Evolutionary conservation across 225 moss, liverwort and hornwort genomes (phyloP).

Genomic region (Polytrichum formosum): DNA sequence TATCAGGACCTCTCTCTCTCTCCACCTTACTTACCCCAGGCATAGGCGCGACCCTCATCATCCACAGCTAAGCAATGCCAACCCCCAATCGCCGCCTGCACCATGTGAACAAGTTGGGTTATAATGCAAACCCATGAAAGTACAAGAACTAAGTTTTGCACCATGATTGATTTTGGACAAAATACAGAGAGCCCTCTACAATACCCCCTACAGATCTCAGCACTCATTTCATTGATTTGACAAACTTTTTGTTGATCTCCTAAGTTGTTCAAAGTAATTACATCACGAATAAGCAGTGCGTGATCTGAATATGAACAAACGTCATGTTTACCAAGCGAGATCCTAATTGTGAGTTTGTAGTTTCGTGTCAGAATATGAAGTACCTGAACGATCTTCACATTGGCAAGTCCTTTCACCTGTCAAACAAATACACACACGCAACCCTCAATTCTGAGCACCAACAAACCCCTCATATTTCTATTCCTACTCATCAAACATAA

Average conservation of each 20-base stretch:
- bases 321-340: not conserved
- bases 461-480: too few species aligned
- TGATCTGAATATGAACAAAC: not conserved
- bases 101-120: conserved; percentile 2
- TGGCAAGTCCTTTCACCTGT: conserved; percentile 47
- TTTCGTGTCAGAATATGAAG: not conserved
- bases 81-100: conserved; percentile 63
- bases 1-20: too few species aligned
- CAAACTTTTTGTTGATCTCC: too few species aligned
- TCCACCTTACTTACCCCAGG: conserved; percentile 48
- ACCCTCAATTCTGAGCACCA: not conserved
- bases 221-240: too few species aligned
- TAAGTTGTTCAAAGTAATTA: too few species aligned
- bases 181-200: too few species aligned
- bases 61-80: conserved; percentile 73
- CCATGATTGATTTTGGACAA: too few species aligned
- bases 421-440: not conserved
- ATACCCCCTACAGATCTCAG: too few species aligned
- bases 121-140: not conserved
- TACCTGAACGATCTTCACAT: conserved; percentile 55
- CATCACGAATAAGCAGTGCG: not conserved
- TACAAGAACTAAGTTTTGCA: too few species aligned
- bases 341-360: not conserved
- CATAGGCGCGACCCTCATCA: conserved; percentile 51
- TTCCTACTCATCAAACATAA: too few species aligned